Evolutionary conservation across 495 filamentous ascomycete genomes (phyloP), one percentile per base, ranked within the genome.

Genomic region (Apodospora peruviana): DNA sequence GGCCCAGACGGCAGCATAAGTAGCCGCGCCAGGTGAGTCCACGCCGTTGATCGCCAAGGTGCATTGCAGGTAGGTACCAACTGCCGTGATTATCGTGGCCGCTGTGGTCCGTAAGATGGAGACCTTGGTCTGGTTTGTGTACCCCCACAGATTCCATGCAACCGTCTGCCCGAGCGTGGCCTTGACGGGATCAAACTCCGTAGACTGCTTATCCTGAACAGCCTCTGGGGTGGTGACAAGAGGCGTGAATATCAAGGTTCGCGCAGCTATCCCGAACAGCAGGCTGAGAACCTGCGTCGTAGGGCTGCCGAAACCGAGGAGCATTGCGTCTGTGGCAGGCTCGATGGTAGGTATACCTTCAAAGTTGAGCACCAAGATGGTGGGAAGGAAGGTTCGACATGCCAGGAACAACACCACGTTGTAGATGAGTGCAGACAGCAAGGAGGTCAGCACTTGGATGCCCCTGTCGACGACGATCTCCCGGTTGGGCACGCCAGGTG

Each of bases 201-300:
- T 53, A 36, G 59, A 46, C 42, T 62, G 50, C 42, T 70, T 68
- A 40, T 73, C 59, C 24, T 60, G 52, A 12, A 60, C 48, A 5
- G 69, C 61, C 14, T 58, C 59, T 19, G 67, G 71, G 3, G 76
- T 77, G 2, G 77, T 70, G 11, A 80, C 80, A 52, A 82, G 62
- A 12, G 81, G 87, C 23, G 81, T 82, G 60, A 94, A 91, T 47
- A 95, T 77, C 62, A 94, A 89, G 40, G 74, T 74, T 38, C 77
- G 74, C 20, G 83, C 82, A 1, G 87, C 85, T 50, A 77, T 73
- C 8, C 90, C 90, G n/a, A 76, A 66, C 22, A 70, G 52, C 10
- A 78, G 53, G 40, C 56, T 50, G 25, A 66, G 52, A 3, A 54
- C 37, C 40, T 48, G 53, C 9, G 53, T 59, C 1, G 64, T 58